These are phyloP conservation scores for Talaromyces albobiverticillius DNA, from an alignment of 2,329 filamentous ascomycete genomes.

Conservation along the genomic window DNA sequence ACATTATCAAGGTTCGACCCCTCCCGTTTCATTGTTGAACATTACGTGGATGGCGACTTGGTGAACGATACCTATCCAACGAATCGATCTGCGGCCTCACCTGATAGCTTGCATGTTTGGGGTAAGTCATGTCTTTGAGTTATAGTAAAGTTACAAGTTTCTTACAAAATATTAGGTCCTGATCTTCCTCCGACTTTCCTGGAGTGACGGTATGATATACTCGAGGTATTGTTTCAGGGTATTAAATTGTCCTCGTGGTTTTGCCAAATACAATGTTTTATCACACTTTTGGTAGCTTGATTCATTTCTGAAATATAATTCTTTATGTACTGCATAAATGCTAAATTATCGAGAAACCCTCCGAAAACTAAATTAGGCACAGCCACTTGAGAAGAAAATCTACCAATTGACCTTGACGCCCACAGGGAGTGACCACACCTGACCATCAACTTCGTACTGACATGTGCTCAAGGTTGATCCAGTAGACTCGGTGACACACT, in stretches of 20 bases:
- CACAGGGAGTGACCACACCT: conserved; percentile 48
- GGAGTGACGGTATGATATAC: too few species aligned
- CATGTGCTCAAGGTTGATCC: conserved; percentile 33
- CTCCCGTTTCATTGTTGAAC: conserved; percentile 61
- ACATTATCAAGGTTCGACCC: conserved; percentile 44
- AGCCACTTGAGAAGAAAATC: too few species aligned
- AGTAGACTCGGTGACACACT: conserved; percentile 40
- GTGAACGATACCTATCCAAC: conserved; percentile 15
- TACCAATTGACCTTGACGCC: conserved; percentile 27
- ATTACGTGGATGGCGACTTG: conserved; percentile 70
- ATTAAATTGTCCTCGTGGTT: too few species aligned
- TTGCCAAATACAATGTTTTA: too few species aligned
- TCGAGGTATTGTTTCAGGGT: too few species aligned
- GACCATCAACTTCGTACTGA: conserved; percentile 28
- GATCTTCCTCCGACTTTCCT: not conserved
- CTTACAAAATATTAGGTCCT: not conserved
- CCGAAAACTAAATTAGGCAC: too few species aligned
- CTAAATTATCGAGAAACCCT: too few species aligned
- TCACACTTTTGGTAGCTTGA: too few species aligned
- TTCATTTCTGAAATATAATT: too few species aligned
- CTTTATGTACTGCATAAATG: too few species aligned
- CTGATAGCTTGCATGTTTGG: too few species aligned
- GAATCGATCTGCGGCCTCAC: not conserved
- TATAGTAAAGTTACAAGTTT: too few species aligned
- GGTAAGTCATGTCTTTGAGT: not conserved